Percentiles rank a stretch among this genome's conserved stretches.
phyloP scores from a whole-genome alignment of 352 stramenopile species.

The Pythium monospermum region DNA sequence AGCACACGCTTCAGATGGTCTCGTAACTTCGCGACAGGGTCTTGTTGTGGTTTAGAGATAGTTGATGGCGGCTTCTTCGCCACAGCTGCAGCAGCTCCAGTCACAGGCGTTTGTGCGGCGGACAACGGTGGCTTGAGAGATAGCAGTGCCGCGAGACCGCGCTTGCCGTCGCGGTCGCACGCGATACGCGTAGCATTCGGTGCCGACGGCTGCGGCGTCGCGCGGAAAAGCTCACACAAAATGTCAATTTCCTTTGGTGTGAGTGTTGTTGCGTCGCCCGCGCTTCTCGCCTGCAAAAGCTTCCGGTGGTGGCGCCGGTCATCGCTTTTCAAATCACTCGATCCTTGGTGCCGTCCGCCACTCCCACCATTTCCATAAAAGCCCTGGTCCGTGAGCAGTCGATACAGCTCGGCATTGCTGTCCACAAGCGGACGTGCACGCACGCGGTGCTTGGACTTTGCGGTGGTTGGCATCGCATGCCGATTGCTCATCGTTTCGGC shows the following conservation, averaged over 20 bases:
- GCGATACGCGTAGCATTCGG: slow-evolving; percentile 37
- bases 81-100: background rate
- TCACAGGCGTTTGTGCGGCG: background rate
- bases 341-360: background rate
- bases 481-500: background rate
- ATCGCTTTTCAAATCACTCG: background rate
- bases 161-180: slow-evolving; percentile 43
- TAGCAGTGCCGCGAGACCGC: slow-evolving; percentile 46
- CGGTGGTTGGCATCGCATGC: slow-evolving; percentile 6
- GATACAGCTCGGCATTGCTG: slow-evolving; percentile 62
- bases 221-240: slow-evolving; percentile 54
- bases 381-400: slow-evolving; percentile 51
- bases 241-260: slow-evolving; percentile 54
- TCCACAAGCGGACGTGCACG: slow-evolving; percentile 68
- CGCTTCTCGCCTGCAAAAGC: slow-evolving; percentile 16
- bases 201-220: slow-evolving; percentile 8
- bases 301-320: slow-evolving; percentile 15
- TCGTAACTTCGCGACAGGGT: slow-evolving; percentile 24
- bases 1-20: slow-evolving; percentile 58
- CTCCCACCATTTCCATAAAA: slow-evolving; percentile 39
- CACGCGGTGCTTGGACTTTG: slow-evolving; percentile 54
- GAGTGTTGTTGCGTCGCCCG: slow-evolving; percentile 42
- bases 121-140: slow-evolving; percentile 28
- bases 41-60: slow-evolving; percentile 1
- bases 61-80: background rate